Evolutionary conservation across 371 early-diverging fungal genomes (phyloP).

Genomic region (Capniomyces stellatus): DNA sequence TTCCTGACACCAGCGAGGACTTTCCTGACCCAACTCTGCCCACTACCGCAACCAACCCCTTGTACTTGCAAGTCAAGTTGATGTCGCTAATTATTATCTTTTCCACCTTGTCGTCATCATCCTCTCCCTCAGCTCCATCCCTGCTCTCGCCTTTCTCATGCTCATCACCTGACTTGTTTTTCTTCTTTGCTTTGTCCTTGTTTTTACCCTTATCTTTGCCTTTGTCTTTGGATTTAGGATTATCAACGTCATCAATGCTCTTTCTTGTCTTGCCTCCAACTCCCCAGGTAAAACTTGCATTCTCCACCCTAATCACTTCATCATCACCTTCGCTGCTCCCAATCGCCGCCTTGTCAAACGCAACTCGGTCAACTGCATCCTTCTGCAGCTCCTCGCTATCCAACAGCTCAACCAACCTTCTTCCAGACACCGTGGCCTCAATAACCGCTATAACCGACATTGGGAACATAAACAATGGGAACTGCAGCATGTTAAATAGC

Average conservation of each 20-base stretch:
- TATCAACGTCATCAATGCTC: not conserved
- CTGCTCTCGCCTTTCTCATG: not conserved
- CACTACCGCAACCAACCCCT: constrained; percentile 53
- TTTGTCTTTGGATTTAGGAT: not conserved
- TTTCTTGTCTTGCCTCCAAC: not conserved
- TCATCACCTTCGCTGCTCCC: not conserved
- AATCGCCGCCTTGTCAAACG: constrained; percentile 13
- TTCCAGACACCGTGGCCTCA: constrained; percentile 70
- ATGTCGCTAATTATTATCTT: constrained; percentile 40
- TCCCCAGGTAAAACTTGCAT: not conserved
- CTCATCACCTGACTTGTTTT: not conserved
- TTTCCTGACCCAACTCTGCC: constrained; percentile 82
- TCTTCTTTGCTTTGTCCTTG: not conserved
- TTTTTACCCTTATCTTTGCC: not conserved
- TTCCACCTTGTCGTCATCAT: not conserved
- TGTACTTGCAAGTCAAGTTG: constrained; percentile 37
- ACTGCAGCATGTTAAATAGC: constrained; percentile 84
- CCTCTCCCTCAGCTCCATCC: not conserved
- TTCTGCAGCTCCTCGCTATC: constrained; percentile 55
- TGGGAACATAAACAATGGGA: constrained; percentile 69
- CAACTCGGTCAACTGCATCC: constrained; percentile 31
- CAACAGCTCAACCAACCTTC: constrained; percentile 62
- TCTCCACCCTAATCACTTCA: not conserved
- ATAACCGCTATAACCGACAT: constrained; percentile 46
- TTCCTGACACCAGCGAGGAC: constrained; percentile 56